These are phyloP conservation scores for Nissolia schottii DNA, from an alignment of 306 rosid species.

Conservation along the genomic window DNA sequence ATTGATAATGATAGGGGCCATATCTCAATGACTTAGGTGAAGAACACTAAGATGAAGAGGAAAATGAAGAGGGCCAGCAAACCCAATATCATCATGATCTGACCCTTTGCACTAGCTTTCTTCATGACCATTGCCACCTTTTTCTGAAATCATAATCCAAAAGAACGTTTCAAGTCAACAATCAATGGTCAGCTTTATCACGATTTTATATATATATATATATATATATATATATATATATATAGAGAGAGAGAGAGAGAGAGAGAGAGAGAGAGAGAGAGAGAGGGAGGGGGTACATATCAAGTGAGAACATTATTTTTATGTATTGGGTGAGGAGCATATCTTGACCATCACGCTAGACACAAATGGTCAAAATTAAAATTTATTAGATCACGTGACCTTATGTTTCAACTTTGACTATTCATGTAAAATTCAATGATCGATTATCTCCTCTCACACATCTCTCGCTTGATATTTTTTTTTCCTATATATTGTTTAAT, in stretches of 20 bases:
- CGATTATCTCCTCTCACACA: background rate
- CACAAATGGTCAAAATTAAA: background rate
- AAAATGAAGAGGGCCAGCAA: slow-evolving; percentile 74
- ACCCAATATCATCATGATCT: slow-evolving; percentile 73
- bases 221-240: too few species aligned
- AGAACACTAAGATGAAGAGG: slow-evolving; percentile 81
- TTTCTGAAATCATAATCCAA: slow-evolving; percentile 57
- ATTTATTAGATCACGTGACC: background rate
- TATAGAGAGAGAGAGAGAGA: too few species aligned
- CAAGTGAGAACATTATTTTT: background rate
- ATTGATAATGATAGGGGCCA: slow-evolving; percentile 11
- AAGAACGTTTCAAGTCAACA: slow-evolving; percentile 23
- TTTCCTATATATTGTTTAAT: background rate
- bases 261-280: too few species aligned
- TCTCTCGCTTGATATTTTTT: background rate
- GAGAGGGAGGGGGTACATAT: too few species aligned
- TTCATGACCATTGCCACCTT: slow-evolving; percentile 86
- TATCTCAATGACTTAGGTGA: slow-evolving; percentile 48
- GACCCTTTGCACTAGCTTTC: slow-evolving; percentile 88
- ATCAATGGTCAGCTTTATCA: too few species aligned
- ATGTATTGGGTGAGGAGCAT: background rate
- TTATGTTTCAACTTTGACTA: background rate
- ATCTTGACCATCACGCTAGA: background rate
- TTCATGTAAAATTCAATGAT: background rate
- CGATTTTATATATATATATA: too few species aligned